Evolutionary conservation across 345 rosid species (phyloP), one percentile per base, ranked within the genome.

Genomic region (Moricandia moricandioides): DNA sequence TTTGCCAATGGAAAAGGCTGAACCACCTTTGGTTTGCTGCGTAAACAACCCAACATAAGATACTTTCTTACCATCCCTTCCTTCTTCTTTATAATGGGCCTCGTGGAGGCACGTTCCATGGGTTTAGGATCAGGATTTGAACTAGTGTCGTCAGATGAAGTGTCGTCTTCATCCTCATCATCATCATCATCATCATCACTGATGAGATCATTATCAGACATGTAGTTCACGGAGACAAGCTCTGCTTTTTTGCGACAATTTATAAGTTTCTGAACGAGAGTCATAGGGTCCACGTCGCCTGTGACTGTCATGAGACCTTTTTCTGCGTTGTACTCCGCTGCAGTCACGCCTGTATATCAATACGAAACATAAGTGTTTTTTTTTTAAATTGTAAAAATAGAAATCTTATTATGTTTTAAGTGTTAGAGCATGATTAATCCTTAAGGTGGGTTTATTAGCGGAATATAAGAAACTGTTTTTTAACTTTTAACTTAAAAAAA

Each of bases 231-330:
- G 2, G 75, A 63, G 17, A 55, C 47, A 8, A 77, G 37, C 31
- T 70, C 70, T 77, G 80, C 7, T 55, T 70, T 40, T 77, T 1
- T 39, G 59, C 16, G 37, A 11, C 43, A 3, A 4, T 21, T 70
- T 1, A n/a, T 45, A 12, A 77, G 65, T 64, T 70, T 77, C 5
- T 18, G 17, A 45, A 70, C 40, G 0, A 77, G 61, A 56, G 37
- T 30, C 65, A 18, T 43, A 0, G 80, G 80, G 0, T 77, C 73
- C 1, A 77, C 71, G 18, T 77, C 52, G 17, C 75, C 80, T 55
- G 54, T 62, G 65, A 77, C 52, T 2, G 21, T 70, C 80, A 77
- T 55, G 39, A 70, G 69, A 0, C 80, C 75, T 70, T 56, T 52
- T 14, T 21, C 54, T 33, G 2, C 16, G 31, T 77, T 45, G 14